Percentiles rank a stretch among this genome's conserved stretches.
Conservation (phyloP, 768 basidiomycete genomes). For the Phlebiopsis flavidoalba region DNA sequence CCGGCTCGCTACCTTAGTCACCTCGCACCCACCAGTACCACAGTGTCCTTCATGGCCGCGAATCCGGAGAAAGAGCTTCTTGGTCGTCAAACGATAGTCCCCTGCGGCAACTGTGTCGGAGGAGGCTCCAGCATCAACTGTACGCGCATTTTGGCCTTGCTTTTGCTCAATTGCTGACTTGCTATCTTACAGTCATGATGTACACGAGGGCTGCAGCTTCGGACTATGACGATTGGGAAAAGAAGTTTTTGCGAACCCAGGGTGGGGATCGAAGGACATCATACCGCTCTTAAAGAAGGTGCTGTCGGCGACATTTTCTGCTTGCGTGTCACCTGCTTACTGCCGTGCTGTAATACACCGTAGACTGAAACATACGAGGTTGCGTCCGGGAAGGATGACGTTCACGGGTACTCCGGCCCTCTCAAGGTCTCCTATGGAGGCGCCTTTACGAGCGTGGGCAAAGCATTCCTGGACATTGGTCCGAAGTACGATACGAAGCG, state of each 20-base stretch:
- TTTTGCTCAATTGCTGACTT: slow-evolving; percentile 14
- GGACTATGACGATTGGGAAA: slow-evolving; percentile 64
- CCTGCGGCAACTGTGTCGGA: slow-evolving; percentile 47
- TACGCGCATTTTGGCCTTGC: slow-evolving; percentile 17
- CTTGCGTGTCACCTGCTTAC: neutral
- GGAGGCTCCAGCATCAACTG: slow-evolving; percentile 63
- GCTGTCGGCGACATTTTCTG: neutral
- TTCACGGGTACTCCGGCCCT: slow-evolving; percentile 31
- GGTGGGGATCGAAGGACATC: slow-evolving; percentile 55
- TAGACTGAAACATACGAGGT: slow-evolving; percentile 32
- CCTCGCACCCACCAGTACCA: slow-evolving; percentile 32
- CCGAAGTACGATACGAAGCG: slow-evolving; percentile 44
- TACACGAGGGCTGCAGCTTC: slow-evolving; percentile 57
- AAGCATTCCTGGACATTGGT: slow-evolving; percentile 44
- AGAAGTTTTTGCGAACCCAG: slow-evolving; percentile 40
- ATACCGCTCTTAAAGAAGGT: slow-evolving; percentile 35
- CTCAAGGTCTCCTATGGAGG: slow-evolving; percentile 37
- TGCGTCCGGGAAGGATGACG: slow-evolving; percentile 16
- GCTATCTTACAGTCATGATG: slow-evolving; percentile 30
- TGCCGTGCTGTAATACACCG: neutral
- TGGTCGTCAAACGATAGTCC: slow-evolving; percentile 40
- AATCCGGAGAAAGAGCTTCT: slow-evolving; percentile 37
- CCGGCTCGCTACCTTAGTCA: slow-evolving; percentile 48
- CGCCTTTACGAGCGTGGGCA: slow-evolving; percentile 33
- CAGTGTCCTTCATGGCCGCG: slow-evolving; percentile 37